Base-by-base conservation (phyloP, 2,329 filamentous ascomycete genomes). In the Hymenoscyphus linearis region DNA sequence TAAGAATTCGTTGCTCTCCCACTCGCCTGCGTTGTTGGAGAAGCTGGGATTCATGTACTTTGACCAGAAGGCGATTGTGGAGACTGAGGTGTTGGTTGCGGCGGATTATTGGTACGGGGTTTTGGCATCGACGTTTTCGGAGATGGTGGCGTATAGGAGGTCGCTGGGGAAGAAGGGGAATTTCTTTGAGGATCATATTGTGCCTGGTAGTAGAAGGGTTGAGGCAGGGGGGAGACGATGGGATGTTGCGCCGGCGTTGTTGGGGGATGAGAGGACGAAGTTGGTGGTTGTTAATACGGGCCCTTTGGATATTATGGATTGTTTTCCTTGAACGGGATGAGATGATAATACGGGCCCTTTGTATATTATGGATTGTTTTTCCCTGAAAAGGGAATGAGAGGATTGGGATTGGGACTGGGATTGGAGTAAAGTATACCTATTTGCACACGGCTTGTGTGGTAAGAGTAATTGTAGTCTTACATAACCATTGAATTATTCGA, bases 31-130 rank as follows among this genome's bases (percentile, higher is more conserved):
- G 4, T 60, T 50, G 5, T 34, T 63, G 3, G 47, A 22, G 12
- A 44, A 57, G 14, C 14, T 66, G 13, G 60, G 65, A 12, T 31
- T 10, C 14, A 14, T 66, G 37, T 44, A 5, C 10, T 66, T 66
- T 52, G 64, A 64, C 27, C n/a, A 60, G 52, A 66, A 61, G 37
- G 64, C 55, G 12, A 62, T 66, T 31, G 59, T 64, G 25, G 64
- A 66, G 13, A 64, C 61, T 18, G 34, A 62, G 13, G 57, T 61
- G 5, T 50, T 66, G 34, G 50, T 64, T 4, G 37, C 47, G 22
- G 64, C 64, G 25, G 52, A 57, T n/a, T 63, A 57, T 37, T 66
- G 61, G 37, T 40, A 61, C 9, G 64, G 64, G 12, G 25, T 66
- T 6, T 22, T 61, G 0, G 61, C 54, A 56, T 58, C 52, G 31